phyloP scores from a whole-genome alignment of 495 filamentous ascomycete species.

The Xylaria nigripes region DNA sequence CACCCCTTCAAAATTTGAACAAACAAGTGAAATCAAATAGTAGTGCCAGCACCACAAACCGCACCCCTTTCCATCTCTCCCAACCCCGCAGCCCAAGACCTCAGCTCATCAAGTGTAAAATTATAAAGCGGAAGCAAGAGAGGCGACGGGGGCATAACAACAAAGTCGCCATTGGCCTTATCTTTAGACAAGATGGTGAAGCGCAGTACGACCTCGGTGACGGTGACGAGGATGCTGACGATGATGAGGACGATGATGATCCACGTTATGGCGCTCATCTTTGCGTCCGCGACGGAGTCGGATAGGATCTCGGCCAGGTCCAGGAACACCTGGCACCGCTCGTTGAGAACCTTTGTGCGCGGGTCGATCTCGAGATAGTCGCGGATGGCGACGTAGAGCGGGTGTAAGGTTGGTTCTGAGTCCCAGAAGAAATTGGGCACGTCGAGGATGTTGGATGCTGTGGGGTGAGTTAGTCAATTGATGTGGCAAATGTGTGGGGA shows the following conservation, averaged over 20 bases:
- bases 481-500: not conserved
- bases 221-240: slow-evolving; percentile 83
- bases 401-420: slow-evolving; percentile 86
- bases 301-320: slow-evolving; percentile 93
- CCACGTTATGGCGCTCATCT: slow-evolving; percentile 92
- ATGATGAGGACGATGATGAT: slow-evolving; percentile 95
- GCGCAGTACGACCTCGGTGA: slow-evolving; percentile 76
- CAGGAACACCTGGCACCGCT: slow-evolving; percentile 91
- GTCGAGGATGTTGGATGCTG: slow-evolving; percentile 93
- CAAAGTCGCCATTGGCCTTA: slow-evolving; percentile 25
- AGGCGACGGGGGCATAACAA: not conserved
- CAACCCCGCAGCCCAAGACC: slow-evolving; percentile 28
- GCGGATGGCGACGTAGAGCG: slow-evolving; percentile 87
- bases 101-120: slow-evolving; percentile 34
- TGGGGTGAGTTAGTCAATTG: not conserved
- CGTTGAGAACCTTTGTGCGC: slow-evolving; percentile 90
- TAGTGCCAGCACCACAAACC: slow-evolving; percentile 41
- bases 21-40: no score
- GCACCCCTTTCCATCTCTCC: slow-evolving; percentile 33
- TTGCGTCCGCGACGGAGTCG: slow-evolving; percentile 85
- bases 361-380: slow-evolving; percentile 97
- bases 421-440: slow-evolving; percentile 99
- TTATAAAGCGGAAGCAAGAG: slow-evolving; percentile 21
- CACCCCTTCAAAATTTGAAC: no score
- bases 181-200: slow-evolving; percentile 64